Conservation (phyloP, 768 basidiomycete genomes). For the Pulveroboletus sp. region DNA sequence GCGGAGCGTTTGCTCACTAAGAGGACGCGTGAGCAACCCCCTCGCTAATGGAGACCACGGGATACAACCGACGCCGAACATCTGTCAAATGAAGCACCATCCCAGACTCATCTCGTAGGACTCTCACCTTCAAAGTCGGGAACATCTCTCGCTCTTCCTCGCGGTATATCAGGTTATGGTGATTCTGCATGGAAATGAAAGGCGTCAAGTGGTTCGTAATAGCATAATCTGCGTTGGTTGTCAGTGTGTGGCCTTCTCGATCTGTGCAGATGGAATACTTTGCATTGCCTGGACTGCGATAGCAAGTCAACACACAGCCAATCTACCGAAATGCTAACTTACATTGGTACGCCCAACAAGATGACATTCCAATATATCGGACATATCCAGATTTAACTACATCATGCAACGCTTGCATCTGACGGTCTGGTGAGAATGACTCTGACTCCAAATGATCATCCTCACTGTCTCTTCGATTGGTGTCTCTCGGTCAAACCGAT, state of each 20-base stretch:
- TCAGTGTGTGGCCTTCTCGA: neutral
- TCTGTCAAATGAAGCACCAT: slow-evolving; percentile 46
- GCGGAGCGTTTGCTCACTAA: slow-evolving; percentile 2
- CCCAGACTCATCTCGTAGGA: slow-evolving; percentile 23
- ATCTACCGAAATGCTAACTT: neutral
- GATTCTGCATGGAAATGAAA: neutral
- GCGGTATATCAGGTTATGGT: neutral
- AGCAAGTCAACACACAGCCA: neutral
- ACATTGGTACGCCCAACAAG: slow-evolving; percentile 3
- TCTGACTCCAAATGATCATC: neutral
- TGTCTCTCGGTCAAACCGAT: slow-evolving; percentile 1
- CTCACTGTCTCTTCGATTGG: slow-evolving; percentile 1
- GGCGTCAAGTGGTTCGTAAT: neutral
- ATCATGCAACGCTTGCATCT: slow-evolving; percentile 3
- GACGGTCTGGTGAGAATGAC: neutral
- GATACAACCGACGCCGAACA: slow-evolving; percentile 6
- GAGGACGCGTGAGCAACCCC: slow-evolving; percentile 2
- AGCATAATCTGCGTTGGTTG: neutral
- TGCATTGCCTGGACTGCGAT: slow-evolving; percentile 1
- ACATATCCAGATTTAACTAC: slow-evolving; percentile 1
- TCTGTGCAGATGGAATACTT: neutral
- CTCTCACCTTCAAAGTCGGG: neutral
- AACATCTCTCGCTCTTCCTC: slow-evolving; percentile 1
- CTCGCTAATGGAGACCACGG: slow-evolving; percentile 5
- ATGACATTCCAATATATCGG: slow-evolving; percentile 2